These are phyloP conservation scores for Fusarium sp. DNA, from an alignment of 2,329 filamentous ascomycete genomes.

Conservation along the genomic window DNA sequence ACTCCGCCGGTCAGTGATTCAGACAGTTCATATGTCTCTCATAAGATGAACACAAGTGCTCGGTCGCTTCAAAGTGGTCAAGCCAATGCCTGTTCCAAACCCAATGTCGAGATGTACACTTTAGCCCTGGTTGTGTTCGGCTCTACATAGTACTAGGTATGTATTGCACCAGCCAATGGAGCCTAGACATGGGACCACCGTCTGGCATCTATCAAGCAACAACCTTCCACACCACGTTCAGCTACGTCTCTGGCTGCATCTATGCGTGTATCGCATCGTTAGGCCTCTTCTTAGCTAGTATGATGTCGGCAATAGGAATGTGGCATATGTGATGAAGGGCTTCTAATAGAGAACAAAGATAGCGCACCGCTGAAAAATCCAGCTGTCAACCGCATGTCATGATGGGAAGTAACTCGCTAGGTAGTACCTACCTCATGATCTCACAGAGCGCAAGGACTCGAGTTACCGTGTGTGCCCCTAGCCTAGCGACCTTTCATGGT, in stretches of 20 bases:
- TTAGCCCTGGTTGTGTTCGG: slow-evolving; percentile 23
- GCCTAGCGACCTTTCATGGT: background rate
- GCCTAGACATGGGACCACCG: slow-evolving; percentile 41
- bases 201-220: slow-evolving; percentile 43
- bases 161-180: slow-evolving; percentile 36
- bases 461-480: background rate
- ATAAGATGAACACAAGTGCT: background rate
- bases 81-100: slow-evolving; percentile 10
- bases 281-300: slow-evolving; percentile 26
- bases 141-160: background rate
- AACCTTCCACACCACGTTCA: slow-evolving; percentile 43
- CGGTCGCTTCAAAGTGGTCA: slow-evolving; percentile 1
- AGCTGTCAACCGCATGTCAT: too few species aligned
- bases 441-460: slow-evolving; percentile 6
- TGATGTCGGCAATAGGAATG: slow-evolving; percentile 15
- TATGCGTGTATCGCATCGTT: slow-evolving; percentile 14
- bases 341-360: too few species aligned
- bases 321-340: background rate
- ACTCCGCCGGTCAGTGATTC: too few species aligned
- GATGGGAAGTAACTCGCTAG: background rate
- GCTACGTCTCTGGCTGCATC: slow-evolving; percentile 11
- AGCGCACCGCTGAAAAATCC: too few species aligned
- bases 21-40: background rate
- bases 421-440: slow-evolving; percentile 7
- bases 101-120: slow-evolving; percentile 30